Evolutionary conservation across 164 flowering plant genomes (phyloP).

Genomic region (Stephania japonica): DNA sequence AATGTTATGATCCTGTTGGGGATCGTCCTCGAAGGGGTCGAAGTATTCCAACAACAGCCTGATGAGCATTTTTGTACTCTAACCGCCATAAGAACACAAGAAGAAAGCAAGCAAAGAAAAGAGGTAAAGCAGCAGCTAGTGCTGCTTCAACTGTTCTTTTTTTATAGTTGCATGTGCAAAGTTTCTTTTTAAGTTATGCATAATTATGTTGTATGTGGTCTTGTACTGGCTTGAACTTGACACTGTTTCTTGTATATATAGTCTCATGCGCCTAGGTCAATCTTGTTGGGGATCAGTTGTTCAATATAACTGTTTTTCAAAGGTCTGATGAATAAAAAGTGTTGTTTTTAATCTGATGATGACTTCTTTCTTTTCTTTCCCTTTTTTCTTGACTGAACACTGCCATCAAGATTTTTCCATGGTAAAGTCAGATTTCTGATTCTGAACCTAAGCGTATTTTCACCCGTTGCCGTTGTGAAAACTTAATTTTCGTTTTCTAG

Average conservation of each 20-base stretch:
- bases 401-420: not conserved
- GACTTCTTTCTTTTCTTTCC: no score
- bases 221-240: not conserved
- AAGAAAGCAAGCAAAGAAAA: not conserved
- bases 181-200: slow-evolving; percentile 8
- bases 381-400: no score
- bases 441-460: no score
- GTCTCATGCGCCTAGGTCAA: not conserved
- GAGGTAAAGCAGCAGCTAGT: not conserved
- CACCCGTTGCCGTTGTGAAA: no score
- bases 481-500: no score
- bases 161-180: slow-evolving; percentile 6
- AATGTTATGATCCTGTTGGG: slow-evolving; percentile 9
- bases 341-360: not conserved
- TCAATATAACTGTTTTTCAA: not conserved
- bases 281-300: slow-evolving; percentile 1
- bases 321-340: not conserved
- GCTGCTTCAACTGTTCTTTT: not conserved
- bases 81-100: not conserved
- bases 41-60: slow-evolving; percentile 20
- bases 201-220: not conserved
- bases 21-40: slow-evolving; percentile 6
- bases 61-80: slow-evolving; percentile 8
- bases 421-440: not conserved
- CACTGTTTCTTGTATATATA: not conserved